These are phyloP conservation scores for Taxawa tesnikishii DNA, from an alignment of 2,329 filamentous ascomycete genomes.

Conservation along the genomic window DNA sequence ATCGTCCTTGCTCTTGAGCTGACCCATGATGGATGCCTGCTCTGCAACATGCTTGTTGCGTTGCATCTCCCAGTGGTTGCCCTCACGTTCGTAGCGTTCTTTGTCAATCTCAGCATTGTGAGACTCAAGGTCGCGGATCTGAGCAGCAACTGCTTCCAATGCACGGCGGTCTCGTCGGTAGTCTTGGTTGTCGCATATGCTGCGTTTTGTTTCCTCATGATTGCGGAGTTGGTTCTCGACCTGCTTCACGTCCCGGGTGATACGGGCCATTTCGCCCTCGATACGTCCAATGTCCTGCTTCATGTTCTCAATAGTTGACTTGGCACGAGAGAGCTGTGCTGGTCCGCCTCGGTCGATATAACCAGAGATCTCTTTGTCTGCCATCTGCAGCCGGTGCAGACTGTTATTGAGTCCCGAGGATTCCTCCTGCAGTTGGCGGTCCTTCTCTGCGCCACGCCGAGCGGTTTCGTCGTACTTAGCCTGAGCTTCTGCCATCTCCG, in stretches of 20 bases:
- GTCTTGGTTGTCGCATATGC: conserved; percentile 77
- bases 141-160: conserved; percentile 52
- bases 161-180: conserved; percentile 65
- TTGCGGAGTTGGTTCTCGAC: conserved; percentile 67
- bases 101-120: conserved; percentile 78
- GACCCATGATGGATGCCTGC: conserved; percentile 60
- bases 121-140: conserved; percentile 63
- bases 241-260: conserved; percentile 62
- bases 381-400: conserved; percentile 62
- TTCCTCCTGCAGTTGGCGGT: conserved; percentile 59
- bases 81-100: conserved; percentile 59
- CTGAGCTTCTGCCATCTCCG: conserved; percentile 64
- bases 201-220: conserved; percentile 71
- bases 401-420: conserved; percentile 61
- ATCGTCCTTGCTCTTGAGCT: conserved; percentile 74
- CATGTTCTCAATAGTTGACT: conserved; percentile 46
- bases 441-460: conserved; percentile 56
- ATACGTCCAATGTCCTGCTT: conserved; percentile 52
- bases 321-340: conserved; percentile 55
- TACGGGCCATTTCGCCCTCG: conserved; percentile 54
- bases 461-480: conserved; percentile 66
- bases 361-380: conserved; percentile 64
- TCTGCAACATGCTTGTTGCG: conserved; percentile 60
- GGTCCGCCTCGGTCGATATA: conserved; percentile 70
- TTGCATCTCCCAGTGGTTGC: conserved; percentile 51